phyloP scores from a whole-genome alignment of 176 grass and related monocot genomes.

The Oryza glumipatula region DNA sequence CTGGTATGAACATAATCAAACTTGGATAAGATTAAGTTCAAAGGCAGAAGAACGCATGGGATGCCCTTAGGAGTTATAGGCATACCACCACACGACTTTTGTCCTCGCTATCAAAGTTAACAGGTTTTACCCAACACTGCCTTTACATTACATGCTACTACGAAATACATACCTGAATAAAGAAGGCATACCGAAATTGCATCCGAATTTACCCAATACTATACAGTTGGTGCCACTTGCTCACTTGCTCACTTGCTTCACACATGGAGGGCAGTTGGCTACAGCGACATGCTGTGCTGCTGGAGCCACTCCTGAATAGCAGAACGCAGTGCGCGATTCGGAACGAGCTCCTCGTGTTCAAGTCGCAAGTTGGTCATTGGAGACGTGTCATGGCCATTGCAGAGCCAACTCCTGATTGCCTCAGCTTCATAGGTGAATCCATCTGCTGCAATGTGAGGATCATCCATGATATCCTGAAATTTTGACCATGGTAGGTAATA shows the following conservation, averaged over 20 bases:
- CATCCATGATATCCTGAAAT: conserved; percentile 51
- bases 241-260: not conserved
- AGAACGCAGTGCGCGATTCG: conserved; percentile 43
- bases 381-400: conserved; percentile 29
- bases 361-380: conserved; percentile 53
- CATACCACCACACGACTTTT: not conserved
- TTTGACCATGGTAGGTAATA: not conserved
- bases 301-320: conserved; percentile 55
- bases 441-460: conserved; percentile 51
- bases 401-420: conserved; percentile 39
- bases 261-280: not conserved
- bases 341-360: conserved; percentile 35
- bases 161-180: not conserved
- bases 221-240: not conserved
- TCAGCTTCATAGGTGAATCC: conserved; percentile 52
- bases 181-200: not conserved
- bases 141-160: not conserved
- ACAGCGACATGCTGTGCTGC: conserved; percentile 23
- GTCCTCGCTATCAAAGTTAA: not conserved
- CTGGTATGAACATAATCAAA: not conserved
- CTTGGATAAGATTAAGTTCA: not conserved
- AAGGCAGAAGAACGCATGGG: not conserved
- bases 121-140: not conserved
- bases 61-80: not conserved
- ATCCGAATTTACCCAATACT: not conserved